phyloP scores from a whole-genome alignment of 2,329 filamentous ascomycete species.

The Leptographium procerum region DNA sequence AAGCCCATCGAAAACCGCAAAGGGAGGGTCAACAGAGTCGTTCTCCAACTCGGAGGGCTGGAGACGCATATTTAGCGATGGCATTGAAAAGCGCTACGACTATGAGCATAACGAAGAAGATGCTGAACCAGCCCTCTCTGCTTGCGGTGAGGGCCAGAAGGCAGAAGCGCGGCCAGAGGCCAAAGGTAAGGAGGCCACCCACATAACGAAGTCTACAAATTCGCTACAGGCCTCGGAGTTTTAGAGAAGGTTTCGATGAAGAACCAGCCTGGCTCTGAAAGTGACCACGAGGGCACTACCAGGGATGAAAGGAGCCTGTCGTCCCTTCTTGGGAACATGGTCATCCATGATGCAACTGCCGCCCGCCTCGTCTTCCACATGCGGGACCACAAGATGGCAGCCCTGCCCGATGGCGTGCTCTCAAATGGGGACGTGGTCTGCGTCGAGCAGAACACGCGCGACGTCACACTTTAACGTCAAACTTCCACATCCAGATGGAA shows the following conservation, averaged over 20 bases:
- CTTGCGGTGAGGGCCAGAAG: neutral
- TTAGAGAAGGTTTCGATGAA: neutral
- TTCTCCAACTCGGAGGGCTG: neutral
- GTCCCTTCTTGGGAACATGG: neutral
- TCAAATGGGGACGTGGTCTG: neutral
- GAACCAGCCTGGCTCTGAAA: neutral
- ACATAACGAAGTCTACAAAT: neutral
- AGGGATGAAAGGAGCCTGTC: no score
- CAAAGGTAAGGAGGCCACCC: neutral
- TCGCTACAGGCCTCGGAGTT: neutral
- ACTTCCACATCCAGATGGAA: neutral
- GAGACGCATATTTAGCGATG: neutral
- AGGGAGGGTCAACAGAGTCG: neutral
- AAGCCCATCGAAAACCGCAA: neutral
- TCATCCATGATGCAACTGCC: no score
- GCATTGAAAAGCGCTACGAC: neutral
- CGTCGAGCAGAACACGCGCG: neutral
- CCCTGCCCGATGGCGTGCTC: neutral
- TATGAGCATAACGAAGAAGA: neutral
- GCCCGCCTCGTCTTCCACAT: neutral
- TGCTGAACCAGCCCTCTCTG: no score
- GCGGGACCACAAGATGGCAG: neutral
- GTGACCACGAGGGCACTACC: no score
- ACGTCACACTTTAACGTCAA: neutral
- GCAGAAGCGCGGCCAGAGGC: no score